Conservation (phyloP, 2,329 filamentous ascomycete species). For the Phaeosphaeria sp. region DNA sequence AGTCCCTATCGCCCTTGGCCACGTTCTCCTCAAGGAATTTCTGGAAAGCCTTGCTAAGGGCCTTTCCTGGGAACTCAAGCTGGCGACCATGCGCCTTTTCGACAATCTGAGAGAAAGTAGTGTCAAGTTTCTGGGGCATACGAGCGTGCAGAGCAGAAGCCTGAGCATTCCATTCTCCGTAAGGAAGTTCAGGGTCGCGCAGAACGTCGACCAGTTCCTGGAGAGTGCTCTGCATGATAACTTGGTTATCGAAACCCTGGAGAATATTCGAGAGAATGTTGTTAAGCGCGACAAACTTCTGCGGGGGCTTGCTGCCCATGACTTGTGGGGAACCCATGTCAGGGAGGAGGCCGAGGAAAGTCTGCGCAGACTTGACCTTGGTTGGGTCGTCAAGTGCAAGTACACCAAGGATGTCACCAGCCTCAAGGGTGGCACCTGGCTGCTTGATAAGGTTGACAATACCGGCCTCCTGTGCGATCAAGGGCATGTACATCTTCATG, state of each 20-base stretch:
- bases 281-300: slow-evolving; percentile 80
- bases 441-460: slow-evolving; percentile 99
- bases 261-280: slow-evolving; percentile 87
- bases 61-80: slow-evolving; percentile 89
- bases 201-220: slow-evolving; percentile 91
- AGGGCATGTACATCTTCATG: slow-evolving; percentile 99
- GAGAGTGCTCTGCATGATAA: slow-evolving; percentile 88
- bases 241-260: slow-evolving; percentile 93
- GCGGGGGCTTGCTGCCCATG: slow-evolving; percentile 87
- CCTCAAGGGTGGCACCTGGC: slow-evolving; percentile 95
- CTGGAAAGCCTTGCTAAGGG: slow-evolving; percentile 79
- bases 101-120: slow-evolving; percentile 81
- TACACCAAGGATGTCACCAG: slow-evolving; percentile 98
- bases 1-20: slow-evolving; percentile 71
- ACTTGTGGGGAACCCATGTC: slow-evolving; percentile 85
- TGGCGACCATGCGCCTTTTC: slow-evolving; percentile 80
- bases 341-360: slow-evolving; percentile 90
- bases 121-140: slow-evolving; percentile 93
- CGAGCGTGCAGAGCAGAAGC: slow-evolving; percentile 96
- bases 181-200: slow-evolving; percentile 87
- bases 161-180: slow-evolving; percentile 94
- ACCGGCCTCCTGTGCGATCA: slow-evolving; percentile 93
- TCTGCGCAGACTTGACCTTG: slow-evolving; percentile 94
- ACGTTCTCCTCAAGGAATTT: slow-evolving; percentile 92
- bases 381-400: slow-evolving; percentile 93